A percentile compares a stretch with the other conserved stretches of the same genome.
phyloP scores from a whole-genome alignment of 2,329 filamentous ascomycete genomes.

The Fusarium illudens region DNA sequence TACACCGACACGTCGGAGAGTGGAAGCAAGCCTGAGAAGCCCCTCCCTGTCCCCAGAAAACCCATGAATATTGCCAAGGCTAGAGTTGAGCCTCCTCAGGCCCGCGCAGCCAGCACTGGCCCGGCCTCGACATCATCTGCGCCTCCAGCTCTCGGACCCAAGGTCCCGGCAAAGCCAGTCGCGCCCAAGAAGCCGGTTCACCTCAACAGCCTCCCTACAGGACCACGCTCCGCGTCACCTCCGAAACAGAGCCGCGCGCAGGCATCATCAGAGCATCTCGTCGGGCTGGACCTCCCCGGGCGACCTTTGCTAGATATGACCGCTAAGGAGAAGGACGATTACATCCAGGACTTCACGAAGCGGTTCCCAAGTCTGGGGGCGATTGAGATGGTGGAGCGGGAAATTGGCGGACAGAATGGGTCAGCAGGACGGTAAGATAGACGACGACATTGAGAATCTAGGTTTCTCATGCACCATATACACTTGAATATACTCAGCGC shows the following conservation, averaged over 20 bases:
- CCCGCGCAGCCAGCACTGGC: constrained; percentile 20
- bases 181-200: constrained; percentile 70
- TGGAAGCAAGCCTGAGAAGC: constrained; percentile 50
- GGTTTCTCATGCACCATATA: constrained; percentile 25
- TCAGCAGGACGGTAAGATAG: constrained; percentile 34
- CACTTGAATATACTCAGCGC: constrained; percentile 41
- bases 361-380: constrained; percentile 85
- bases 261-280: constrained; percentile 49
- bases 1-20: constrained; percentile 70
- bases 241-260: constrained; percentile 49
- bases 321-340: constrained; percentile 69
- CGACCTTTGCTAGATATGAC: constrained; percentile 64
- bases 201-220: constrained; percentile 64
- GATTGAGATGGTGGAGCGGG: constrained; percentile 88
- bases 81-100: constrained; percentile 41
- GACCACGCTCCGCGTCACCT: constrained; percentile 54
- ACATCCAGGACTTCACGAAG: constrained; percentile 77
- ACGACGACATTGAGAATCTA: constrained; percentile 16
- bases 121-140: constrained; percentile 32
- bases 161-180: constrained; percentile 53
- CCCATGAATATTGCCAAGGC: constrained; percentile 51
- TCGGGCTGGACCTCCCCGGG: constrained; percentile 57
- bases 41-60: constrained; percentile 61
- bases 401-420: constrained; percentile 49
- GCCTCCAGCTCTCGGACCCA: constrained; percentile 39